Percentiles rank a stretch among this genome's conserved stretches.
Evolutionary conservation across 208 protist genomes (phyloP).

Genomic region (Trypanosoma cruzi): DNA sequence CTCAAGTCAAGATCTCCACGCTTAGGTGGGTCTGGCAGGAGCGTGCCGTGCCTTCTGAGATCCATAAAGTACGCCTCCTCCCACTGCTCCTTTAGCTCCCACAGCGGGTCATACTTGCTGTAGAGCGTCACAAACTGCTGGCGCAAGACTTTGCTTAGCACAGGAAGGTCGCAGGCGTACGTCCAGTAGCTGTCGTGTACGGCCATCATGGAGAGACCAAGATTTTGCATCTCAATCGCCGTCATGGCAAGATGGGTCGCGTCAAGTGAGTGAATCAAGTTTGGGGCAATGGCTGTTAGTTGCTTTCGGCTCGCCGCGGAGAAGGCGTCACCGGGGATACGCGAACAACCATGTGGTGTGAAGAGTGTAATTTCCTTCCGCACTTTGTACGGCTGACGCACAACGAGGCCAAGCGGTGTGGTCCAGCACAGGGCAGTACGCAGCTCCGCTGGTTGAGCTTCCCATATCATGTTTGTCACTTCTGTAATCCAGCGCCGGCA

Average conservation of each 20-base stretch:
- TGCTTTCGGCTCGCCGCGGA: conserved; percentile 87
- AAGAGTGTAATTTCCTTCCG: conserved; percentile 83
- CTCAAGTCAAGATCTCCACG: conserved; percentile 87
- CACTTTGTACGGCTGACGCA: conserved; percentile 97
- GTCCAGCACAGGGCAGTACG: conserved; percentile 94
- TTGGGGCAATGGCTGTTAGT: conserved; percentile 97
- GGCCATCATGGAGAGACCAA: conserved; percentile 93
- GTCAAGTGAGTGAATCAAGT: conserved; percentile 99
- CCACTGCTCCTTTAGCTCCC: conserved; percentile 93
- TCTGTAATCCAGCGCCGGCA: conserved; percentile 88
- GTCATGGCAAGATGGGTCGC: conserved; percentile 98
- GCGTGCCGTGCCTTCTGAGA: conserved; percentile 78
- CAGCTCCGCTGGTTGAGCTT: conserved; percentile 76
- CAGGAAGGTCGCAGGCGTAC: conserved; percentile 94
- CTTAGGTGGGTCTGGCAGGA: conserved; percentile 87
- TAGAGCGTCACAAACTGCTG: conserved; percentile 97
- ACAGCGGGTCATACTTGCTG: conserved; percentile 88
- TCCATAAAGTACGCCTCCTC: conserved; percentile 91
- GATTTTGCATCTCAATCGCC: conserved; percentile 91
- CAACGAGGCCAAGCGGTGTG: conserved; percentile 96
- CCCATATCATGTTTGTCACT: conserved; percentile 73
- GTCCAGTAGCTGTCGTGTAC: conserved; percentile 99
- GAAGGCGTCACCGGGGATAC: conserved; percentile 67
- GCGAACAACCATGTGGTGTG: conserved; percentile 75
- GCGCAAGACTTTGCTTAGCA: conserved; percentile 93